phyloP scores from a whole-genome alignment of 1,284 basidiomycete species.

The Ceratobasidium sp. region DNA sequence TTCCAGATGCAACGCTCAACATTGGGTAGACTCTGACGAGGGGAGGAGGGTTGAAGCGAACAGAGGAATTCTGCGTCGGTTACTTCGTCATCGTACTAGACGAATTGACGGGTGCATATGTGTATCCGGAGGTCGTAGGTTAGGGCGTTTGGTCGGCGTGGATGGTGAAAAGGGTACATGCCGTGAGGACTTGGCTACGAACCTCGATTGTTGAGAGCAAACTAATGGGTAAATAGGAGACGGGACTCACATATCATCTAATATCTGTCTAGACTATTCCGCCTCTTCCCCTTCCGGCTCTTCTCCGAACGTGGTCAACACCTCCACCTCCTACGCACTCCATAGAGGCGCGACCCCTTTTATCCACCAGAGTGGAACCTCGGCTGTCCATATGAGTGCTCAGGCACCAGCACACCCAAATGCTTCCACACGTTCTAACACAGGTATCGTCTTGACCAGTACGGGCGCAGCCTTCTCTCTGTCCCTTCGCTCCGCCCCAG shows the following conservation, averaged over 20 bases:
- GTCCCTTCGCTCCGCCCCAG: slow-evolving; percentile 55
- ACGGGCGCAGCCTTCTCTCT: slow-evolving; percentile 67
- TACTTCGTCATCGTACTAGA: slow-evolving; percentile 99
- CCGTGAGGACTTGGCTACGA: slow-evolving; percentile 74
- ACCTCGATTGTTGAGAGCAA: slow-evolving; percentile 48
- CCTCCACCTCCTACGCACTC: slow-evolving; percentile 78
- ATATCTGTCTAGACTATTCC: slow-evolving; percentile 83
- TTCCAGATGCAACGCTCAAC: slow-evolving; percentile 50
- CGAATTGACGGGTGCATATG: slow-evolving; percentile 82
- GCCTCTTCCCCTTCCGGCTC: slow-evolving; percentile 68
- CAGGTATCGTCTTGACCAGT: slow-evolving; percentile 86
- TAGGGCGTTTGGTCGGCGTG: slow-evolving; percentile 96
- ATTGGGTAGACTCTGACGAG: slow-evolving; percentile 89
- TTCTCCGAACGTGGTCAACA: slow-evolving; percentile 73
- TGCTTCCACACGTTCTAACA: slow-evolving; percentile 89
- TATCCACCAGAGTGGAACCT: slow-evolving; percentile 91
- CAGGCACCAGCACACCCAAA: slow-evolving; percentile 77
- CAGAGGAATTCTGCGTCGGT: slow-evolving; percentile 89
- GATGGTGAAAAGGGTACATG: slow-evolving; percentile 82
- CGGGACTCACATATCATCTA: slow-evolving; percentile 74
- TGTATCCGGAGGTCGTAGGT: slow-evolving; percentile 81
- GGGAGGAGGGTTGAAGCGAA: slow-evolving; percentile 59
- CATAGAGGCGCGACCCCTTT: slow-evolving; percentile 87
- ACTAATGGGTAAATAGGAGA: slow-evolving; percentile 36
- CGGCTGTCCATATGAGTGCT: slow-evolving; percentile 62